These are phyloP conservation scores for Emydomyces testavorans DNA, from an alignment of 2,329 filamentous ascomycete species.

Conservation along the genomic window DNA sequence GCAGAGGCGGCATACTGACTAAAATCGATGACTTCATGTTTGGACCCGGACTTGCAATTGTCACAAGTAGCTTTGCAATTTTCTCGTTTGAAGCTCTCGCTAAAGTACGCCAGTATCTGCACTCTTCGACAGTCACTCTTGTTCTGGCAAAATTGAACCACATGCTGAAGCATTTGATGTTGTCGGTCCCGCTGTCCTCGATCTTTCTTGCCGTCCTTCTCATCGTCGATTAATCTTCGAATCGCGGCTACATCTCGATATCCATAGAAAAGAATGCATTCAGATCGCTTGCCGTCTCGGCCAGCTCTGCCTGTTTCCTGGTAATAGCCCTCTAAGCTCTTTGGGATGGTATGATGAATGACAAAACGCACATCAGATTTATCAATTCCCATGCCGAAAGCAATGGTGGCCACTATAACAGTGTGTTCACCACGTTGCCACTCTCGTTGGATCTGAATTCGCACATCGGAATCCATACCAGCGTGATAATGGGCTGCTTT, in stretches of 20 bases:
- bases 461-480: conserved; percentile 55
- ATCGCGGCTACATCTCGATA: conserved; percentile 65
- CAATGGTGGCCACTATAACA: conserved; percentile 94
- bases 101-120: conserved; percentile 89
- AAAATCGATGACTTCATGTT: conserved; percentile 65
- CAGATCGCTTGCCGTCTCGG: conserved; percentile 73
- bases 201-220: conserved; percentile 25
- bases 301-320: conserved; percentile 95
- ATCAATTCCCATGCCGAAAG: conserved; percentile 99
- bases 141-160: conserved; percentile 84
- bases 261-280: conserved; percentile 81
- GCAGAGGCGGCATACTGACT: conserved; percentile 61
- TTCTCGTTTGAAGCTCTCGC: conserved; percentile 61
- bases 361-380: conserved; percentile 95
- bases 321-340: conserved; percentile 95
- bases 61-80: conserved; percentile 71
- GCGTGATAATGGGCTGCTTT: conserved; percentile 79
- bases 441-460: conserved; percentile 57
- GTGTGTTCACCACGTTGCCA: conserved; percentile 76
- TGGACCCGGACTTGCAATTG: conserved; percentile 66
- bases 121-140: conserved; percentile 73
- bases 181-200: conserved; percentile 67
- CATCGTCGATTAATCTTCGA: conserved; percentile 64
- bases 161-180: conserved; percentile 69
- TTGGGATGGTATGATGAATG: conserved; percentile 83